Percentiles rank a stretch among this genome's conserved stretches.
Evolutionary conservation across 495 filamentous ascomycete genomes (phyloP).

Genomic region (Penicillium lagena): DNA sequence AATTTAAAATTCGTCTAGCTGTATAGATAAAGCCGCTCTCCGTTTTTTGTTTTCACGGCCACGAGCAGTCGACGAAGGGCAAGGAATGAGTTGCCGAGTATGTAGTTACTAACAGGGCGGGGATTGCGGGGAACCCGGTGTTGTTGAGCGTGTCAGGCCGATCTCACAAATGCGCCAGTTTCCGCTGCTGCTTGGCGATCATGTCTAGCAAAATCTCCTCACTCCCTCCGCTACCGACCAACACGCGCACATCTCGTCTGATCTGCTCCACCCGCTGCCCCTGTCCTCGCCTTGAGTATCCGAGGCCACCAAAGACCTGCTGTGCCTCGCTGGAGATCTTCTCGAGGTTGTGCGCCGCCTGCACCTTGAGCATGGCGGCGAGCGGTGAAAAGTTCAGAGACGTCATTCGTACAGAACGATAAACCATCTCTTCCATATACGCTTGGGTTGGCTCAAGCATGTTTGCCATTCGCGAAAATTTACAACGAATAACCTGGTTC

Average conservation of each 20-base stretch:
- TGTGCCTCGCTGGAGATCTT: slow-evolving; percentile 12
- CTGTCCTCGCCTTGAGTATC: slow-evolving; percentile 8
- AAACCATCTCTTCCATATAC: slow-evolving; percentile 8
- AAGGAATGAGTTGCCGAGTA: too few species aligned
- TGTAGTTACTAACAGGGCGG: too few species aligned
- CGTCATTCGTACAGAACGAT: slow-evolving; percentile 6
- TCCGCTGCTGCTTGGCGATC: slow-evolving; percentile 11
- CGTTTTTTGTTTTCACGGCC: too few species aligned
- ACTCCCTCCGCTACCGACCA: slow-evolving; percentile 9
- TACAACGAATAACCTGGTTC: slow-evolving; percentile 8
- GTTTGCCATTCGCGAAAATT: slow-evolving; percentile 7
- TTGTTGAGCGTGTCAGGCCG: too few species aligned
- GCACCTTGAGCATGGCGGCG: slow-evolving; percentile 11
- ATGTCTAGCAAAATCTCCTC: slow-evolving; percentile 11
- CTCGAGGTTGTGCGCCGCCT: slow-evolving; percentile 13
- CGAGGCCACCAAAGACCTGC: slow-evolving; percentile 13
- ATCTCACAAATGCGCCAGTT: slow-evolving; percentile 4
- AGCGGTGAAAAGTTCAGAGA: slow-evolving; percentile 4
- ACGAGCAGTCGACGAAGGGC: too few species aligned
- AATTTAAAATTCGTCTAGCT: too few species aligned
- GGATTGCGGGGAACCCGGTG: too few species aligned
- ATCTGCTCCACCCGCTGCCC: slow-evolving; percentile 9
- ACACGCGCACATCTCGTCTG: slow-evolving; percentile 10
- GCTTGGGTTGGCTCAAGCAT: slow-evolving; percentile 7
- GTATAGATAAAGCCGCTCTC: too few species aligned